phyloP scores from a whole-genome alignment of 306 rosid genomes.

The Lupinus albus region DNA sequence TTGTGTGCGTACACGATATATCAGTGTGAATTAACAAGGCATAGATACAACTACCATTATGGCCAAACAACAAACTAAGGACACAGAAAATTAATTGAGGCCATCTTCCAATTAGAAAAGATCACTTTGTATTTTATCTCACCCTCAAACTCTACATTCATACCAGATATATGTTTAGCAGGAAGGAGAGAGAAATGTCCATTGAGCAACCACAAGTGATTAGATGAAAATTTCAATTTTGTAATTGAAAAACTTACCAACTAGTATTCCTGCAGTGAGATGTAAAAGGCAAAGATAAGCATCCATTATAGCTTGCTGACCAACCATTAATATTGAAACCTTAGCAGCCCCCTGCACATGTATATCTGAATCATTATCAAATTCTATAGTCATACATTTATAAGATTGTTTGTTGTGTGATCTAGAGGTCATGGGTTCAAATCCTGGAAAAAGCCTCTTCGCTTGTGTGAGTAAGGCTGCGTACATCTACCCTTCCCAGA shows the following conservation, averaged over 20 bases:
- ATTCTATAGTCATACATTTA: conserved; percentile 2
- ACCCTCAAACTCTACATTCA: conserved; percentile 16
- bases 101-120: background rate
- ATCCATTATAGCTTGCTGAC: conserved; percentile 98
- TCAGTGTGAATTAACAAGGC: background rate
- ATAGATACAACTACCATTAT: background rate
- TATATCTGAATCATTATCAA: conserved; percentile 23
- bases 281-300: conserved; percentile 97
- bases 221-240: conserved; percentile 11
- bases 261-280: conserved; percentile 95
- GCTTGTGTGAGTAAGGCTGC: no score
- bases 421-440: no score
- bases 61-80: conserved; percentile 14
- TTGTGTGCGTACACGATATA: background rate
- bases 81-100: background rate
- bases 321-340: conserved; percentile 91
- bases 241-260: conserved; percentile 59
- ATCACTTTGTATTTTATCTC: conserved; percentile 8
- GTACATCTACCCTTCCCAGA: no score
- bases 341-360: conserved; percentile 91
- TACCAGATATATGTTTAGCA: conserved; percentile 7
- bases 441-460: no score
- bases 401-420: background rate
- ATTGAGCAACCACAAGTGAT: conserved; percentile 14
- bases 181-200: background rate